These are phyloP conservation scores for Pythium brassicae DNA, from an alignment of 352 stramenopile genomes.

Conservation along the genomic window DNA sequence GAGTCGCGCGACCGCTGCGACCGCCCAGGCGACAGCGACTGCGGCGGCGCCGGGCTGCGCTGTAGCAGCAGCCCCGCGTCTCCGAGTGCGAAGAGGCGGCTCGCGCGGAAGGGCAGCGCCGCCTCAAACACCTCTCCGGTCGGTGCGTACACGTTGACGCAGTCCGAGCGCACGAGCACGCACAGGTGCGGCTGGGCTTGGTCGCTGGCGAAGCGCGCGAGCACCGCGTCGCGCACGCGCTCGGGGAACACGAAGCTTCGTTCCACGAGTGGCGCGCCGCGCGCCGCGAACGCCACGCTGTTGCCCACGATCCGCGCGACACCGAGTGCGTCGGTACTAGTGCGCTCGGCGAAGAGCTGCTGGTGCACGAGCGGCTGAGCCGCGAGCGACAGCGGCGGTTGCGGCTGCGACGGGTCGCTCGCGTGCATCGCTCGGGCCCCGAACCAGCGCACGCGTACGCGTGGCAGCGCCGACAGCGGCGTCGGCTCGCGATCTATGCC, in stretches of 20 bases:
- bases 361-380: not conserved
- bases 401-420: conserved; percentile 2
- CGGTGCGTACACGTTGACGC: conserved; percentile 59
- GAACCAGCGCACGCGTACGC: conserved; percentile 24
- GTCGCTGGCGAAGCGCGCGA: conserved; percentile 34
- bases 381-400: not conserved
- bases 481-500: not conserved
- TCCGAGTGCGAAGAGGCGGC: conserved; percentile 42
- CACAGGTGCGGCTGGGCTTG: conserved; percentile 35
- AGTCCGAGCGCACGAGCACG: conserved; percentile 63
- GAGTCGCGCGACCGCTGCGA: not conserved
- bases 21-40: conserved; percentile 14
- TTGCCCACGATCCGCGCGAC: conserved; percentile 37
- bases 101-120: conserved; percentile 68
- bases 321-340: conserved; percentile 24
- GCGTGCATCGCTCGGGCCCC: conserved; percentile 23
- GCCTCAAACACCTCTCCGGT: conserved; percentile 68
- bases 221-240: conserved; percentile 48
- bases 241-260: conserved; percentile 54
- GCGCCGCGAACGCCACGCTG: conserved; percentile 53
- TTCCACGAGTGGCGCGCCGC: conserved; percentile 49
- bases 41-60: conserved; percentile 28
- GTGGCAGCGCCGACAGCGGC: conserved; percentile 12
- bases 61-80: conserved; percentile 53
- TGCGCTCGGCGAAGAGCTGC: conserved; percentile 31